These are phyloP conservation scores for Lobulomyces angularis DNA, from an alignment of 192 early-diverging fungal genomes.

Conservation along the genomic window DNA sequence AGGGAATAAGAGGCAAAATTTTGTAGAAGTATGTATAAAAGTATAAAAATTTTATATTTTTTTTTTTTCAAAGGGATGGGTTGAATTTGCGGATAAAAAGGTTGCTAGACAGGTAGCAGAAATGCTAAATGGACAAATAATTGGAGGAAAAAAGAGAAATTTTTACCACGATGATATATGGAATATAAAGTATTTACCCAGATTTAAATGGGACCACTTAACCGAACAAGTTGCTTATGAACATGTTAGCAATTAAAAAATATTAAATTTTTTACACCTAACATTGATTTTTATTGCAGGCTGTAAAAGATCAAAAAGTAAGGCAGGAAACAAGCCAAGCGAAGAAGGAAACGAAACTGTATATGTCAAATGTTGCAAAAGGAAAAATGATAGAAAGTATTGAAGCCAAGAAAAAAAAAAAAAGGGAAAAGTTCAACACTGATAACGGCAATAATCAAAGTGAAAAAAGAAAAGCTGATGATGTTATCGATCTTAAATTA, in stretches of 20 bases:
- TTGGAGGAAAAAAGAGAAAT: constrained; percentile 77
- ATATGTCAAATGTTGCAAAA: constrained; percentile 74
- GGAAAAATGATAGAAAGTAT: constrained; percentile 78
- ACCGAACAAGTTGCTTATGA: constrained; percentile 80
- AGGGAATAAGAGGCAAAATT: constrained; percentile 74
- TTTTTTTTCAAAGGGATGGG: constrained; percentile 97
- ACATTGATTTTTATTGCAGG: constrained; percentile 7
- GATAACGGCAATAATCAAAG: neutral
- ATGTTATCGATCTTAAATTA: too few relatives aligned
- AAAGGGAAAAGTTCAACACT: constrained; percentile 10
- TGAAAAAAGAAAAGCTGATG: too few relatives aligned
- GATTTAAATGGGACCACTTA: constrained; percentile 93
- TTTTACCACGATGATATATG: constrained; percentile 89
- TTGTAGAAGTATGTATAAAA: too few relatives aligned
- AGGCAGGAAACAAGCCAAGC: constrained; percentile 73
- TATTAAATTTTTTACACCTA: neutral
- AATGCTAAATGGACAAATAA: constrained; percentile 65
- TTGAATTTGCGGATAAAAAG: constrained; percentile 90
- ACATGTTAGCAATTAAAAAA: neutral
- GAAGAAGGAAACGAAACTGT: constrained; percentile 73
- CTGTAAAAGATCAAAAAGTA: constrained; percentile 66
- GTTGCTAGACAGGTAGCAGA: constrained; percentile 66
- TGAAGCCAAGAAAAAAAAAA: constrained; percentile 39
- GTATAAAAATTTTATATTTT: too few relatives aligned
- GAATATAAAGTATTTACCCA: constrained; percentile 91